Base-by-base conservation (phyloP, 2,329 filamentous ascomycete species). In the Thermomyces lanuginosus region DNA sequence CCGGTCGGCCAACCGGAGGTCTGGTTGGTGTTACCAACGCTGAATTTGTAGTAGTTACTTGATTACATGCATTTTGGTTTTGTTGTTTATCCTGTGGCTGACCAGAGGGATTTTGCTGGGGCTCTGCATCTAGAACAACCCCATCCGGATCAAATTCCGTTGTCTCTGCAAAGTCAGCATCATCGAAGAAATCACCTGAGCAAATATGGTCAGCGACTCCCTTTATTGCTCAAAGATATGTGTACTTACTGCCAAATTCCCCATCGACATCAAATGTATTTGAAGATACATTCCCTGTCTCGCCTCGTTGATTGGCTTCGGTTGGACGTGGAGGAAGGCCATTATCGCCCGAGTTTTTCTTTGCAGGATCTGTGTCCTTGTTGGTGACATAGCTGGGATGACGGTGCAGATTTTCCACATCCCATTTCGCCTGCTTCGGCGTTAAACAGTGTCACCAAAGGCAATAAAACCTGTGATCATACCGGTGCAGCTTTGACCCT, bases 401-500 rank as follows among this genome's bases (percentile, higher is more conserved):
- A 20, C 86, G 70, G 53, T 93, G 76, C 19, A 95, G 62, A 21
- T 75, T 75, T n/a, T 68, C 65, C 35, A 78, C 72, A 39, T 86
- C 72, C 56, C 83, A 92, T 50, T 69, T 82, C 16, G 71, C 67
- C 36, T 60, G 28, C 16, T 22, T 12, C 22, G n/a, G n/a, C 26
- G 30, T 23, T 10, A n/a, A 24, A 22, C 28, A 28, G 16, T 20
- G 8, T 6, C 13, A 23, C 14, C 19, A 15, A 7, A 13, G 15
- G 3, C n/a, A 8, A 16, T 4, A 12, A 9, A 19, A 8, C n/a
- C 17, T 16, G 18, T 15, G 16, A 10, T 37, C 53, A 35, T 48
- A 60, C 57, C 4, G 81, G 78, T 30, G 68, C 64, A 9, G 74
- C 69, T 61, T 92, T 95, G 44, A 98, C 64, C 56, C 82, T 92